These are phyloP conservation scores for Lentithecium fluviatile DNA, from an alignment of 495 filamentous ascomycete genomes.

Conservation along the genomic window DNA sequence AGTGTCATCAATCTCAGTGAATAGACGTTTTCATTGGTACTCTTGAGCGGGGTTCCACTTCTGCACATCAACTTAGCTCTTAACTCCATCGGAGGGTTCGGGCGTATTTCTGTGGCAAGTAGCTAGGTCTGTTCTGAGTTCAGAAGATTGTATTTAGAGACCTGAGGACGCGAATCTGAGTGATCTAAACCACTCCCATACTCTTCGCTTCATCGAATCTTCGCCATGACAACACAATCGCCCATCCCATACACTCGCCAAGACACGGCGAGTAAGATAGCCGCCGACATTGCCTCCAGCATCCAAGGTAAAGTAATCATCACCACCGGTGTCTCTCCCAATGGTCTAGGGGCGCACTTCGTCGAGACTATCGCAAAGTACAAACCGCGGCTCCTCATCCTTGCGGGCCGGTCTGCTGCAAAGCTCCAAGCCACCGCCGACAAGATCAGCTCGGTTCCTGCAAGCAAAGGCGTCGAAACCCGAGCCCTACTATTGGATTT, in stretches of 20 bases:
- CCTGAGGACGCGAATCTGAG: too few relatives aligned
- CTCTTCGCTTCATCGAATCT: neutral
- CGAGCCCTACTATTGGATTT: conserved; percentile 49
- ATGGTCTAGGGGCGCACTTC: conserved; percentile 56
- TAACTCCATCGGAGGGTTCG: too few relatives aligned
- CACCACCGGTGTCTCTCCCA: conserved; percentile 49
- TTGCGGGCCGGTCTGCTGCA: conserved; percentile 52
- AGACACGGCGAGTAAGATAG: conserved; percentile 3
- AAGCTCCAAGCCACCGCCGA: conserved; percentile 45
- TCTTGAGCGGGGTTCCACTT: too few relatives aligned
- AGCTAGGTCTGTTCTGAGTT: too few relatives aligned
- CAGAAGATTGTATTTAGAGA: too few relatives aligned
- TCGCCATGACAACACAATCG: conserved; percentile 12
- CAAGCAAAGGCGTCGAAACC: conserved; percentile 40
- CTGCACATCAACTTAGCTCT: too few relatives aligned
- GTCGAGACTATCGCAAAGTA: conserved; percentile 56
- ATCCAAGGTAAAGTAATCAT: conserved; percentile 32
- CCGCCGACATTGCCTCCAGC: conserved; percentile 11
- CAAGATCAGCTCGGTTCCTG: conserved; percentile 11
- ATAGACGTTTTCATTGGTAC: too few relatives aligned
- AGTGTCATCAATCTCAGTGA: too few relatives aligned
- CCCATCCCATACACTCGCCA: conserved; percentile 6
- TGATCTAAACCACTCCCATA: too few relatives aligned
- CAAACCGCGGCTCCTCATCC: conserved; percentile 51
- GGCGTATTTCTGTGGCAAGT: too few relatives aligned